These are phyloP conservation scores for Ascoidea asiatica DNA, from an alignment of 805 yeast genomes.

Conservation along the genomic window DNA sequence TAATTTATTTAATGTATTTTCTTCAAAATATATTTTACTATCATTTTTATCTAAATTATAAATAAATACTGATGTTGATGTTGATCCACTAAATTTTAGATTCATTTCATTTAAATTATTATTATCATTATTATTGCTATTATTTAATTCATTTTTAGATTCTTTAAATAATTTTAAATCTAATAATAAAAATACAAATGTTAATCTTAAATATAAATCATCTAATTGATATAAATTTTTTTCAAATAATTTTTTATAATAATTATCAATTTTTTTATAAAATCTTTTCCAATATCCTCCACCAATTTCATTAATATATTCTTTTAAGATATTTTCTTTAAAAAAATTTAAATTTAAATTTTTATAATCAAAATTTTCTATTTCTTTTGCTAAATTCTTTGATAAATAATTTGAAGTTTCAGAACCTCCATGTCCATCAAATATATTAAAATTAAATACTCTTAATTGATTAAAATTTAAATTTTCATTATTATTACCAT, in stretches of 20 bases:
- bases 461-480: conserved; percentile 12
- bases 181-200: conserved; percentile 48
- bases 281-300: conserved; percentile 80
- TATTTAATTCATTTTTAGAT: conserved; percentile 11
- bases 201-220: conserved; percentile 47
- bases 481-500: not conserved
- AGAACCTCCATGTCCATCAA: conserved; percentile 93
- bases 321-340: conserved; percentile 31
- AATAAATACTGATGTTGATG: conserved; percentile 53
- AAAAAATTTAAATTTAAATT: conserved; percentile 19
- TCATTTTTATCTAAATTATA: conserved; percentile 28
- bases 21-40: conserved; percentile 29
- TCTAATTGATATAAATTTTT: conserved; percentile 22
- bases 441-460: conserved; percentile 61
- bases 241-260: conserved; percentile 21
- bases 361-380: conserved; percentile 28
- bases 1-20: conserved; percentile 50
- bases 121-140: conserved; percentile 7
- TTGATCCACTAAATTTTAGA: conserved; percentile 43
- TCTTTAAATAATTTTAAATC: conserved; percentile 44
- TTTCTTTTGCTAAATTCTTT: conserved; percentile 35
- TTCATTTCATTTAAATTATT: conserved; percentile 12
- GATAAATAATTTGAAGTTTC: conserved; percentile 55
- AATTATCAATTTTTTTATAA: conserved; percentile 29
- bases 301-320: conserved; percentile 50